Percentiles rank a stretch among this genome's conserved stretches.
Conservation (phyloP, 2,329 filamentous ascomycete species). For the Leptographium galeiforme region DNA sequence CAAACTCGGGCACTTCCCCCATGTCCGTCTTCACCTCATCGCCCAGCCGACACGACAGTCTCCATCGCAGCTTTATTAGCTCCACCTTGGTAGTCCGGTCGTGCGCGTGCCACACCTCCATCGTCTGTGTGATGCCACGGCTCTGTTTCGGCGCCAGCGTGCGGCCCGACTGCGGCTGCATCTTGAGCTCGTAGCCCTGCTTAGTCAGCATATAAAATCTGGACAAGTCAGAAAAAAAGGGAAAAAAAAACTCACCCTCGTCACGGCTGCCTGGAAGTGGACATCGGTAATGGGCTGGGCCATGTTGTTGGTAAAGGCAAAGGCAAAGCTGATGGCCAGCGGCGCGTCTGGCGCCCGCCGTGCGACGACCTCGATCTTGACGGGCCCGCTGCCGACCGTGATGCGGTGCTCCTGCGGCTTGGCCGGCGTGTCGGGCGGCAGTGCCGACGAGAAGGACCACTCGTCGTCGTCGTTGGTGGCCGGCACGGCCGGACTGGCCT, state of each 20-base stretch:
- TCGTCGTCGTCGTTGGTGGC: conserved; percentile 62
- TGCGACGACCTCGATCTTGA: conserved; percentile 64
- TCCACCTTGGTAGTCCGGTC: conserved; percentile 55
- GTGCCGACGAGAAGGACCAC: conserved; percentile 82
- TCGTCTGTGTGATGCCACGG: conserved; percentile 66
- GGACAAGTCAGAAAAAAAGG: not conserved
- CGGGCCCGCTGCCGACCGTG: conserved; percentile 52
- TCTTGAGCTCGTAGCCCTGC: conserved; percentile 65
- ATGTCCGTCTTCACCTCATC: conserved; percentile 57
- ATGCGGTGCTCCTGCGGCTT: conserved; percentile 47
- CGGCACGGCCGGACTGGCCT: conserved; percentile 18
- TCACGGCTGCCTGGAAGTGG: conserved; percentile 85
- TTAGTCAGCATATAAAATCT: conserved; percentile 2
- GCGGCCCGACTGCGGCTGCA: conserved; percentile 76
- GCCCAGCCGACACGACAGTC: conserved; percentile 63
- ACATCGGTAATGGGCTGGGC: conserved; percentile 60
- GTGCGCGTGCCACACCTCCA: conserved; percentile 61
- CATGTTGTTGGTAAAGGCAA: conserved; percentile 75
- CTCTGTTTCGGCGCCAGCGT: conserved; percentile 59
- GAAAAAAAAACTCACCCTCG: conserved; percentile 50
- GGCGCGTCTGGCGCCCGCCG: conserved; percentile 39
- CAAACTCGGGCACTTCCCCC: conserved; percentile 71
- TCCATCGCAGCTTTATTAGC: conserved; percentile 82
- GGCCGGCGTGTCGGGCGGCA: conserved; percentile 45
- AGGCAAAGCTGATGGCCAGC: conserved; percentile 53